Evolutionary conservation across 2,329 filamentous ascomycete genomes (phyloP).

Genomic region (Fusarium gaditjirri): DNA sequence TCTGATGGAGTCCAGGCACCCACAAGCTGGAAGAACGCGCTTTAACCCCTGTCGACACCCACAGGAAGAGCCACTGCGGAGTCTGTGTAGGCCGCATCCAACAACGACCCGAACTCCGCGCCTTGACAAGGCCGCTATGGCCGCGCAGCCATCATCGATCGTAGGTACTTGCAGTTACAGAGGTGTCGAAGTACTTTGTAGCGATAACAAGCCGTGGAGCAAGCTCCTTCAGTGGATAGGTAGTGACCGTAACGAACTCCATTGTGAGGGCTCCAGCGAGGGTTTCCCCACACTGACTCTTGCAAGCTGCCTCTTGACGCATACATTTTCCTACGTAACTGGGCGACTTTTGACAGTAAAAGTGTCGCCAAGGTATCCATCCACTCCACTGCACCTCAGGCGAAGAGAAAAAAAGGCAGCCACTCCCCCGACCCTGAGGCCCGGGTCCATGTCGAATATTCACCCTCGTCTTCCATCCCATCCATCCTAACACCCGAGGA

Average conservation of each 20-base stretch:
- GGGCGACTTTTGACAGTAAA: neutral
- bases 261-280: slow-evolving; percentile 17
- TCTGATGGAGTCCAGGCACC: slow-evolving; percentile 23
- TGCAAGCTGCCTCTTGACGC: slow-evolving; percentile 38
- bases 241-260: slow-evolving; percentile 5
- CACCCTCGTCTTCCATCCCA: slow-evolving; percentile 40
- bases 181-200: slow-evolving; percentile 8
- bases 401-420: slow-evolving; percentile 47
- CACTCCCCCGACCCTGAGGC: slow-evolving; percentile 41
- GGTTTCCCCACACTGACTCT: slow-evolving; percentile 33
- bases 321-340: slow-evolving; percentile 8
- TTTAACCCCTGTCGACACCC: slow-evolving; percentile 37
- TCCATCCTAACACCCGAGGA: slow-evolving; percentile 30
- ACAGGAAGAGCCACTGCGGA: slow-evolving; percentile 31
- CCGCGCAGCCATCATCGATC: slow-evolving; percentile 32
- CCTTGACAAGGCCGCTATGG: slow-evolving; percentile 31
- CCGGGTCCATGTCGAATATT: slow-evolving; percentile 37
- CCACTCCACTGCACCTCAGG: slow-evolving; percentile 41
- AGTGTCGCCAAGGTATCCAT: slow-evolving; percentile 23
- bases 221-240: slow-evolving; percentile 14
- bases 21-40: slow-evolving; percentile 26
- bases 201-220: slow-evolving; percentile 20
- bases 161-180: neutral
- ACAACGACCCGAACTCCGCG: slow-evolving; percentile 37
- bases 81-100: slow-evolving; percentile 19